These are phyloP conservation scores for Alternaria brassicicola DNA, from an alignment of 2,329 filamentous ascomycete species.

Conservation along the genomic window DNA sequence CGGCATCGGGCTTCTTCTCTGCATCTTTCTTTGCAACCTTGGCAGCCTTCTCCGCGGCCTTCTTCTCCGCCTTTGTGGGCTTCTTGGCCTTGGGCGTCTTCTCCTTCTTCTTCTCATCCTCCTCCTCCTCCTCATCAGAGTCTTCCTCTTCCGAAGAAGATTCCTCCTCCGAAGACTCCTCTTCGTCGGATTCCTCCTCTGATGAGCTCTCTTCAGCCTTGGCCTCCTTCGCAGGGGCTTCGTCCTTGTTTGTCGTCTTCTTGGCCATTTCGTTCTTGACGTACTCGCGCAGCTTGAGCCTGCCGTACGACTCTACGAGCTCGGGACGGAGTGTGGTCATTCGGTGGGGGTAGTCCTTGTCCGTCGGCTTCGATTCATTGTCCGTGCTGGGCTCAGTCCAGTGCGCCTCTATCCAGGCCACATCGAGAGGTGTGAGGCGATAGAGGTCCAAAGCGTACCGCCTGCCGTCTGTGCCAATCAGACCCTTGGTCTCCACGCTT, in stretches of 20 bases:
- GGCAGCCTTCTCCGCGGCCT: slow-evolving; percentile 25
- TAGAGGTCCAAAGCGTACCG: slow-evolving; percentile 99
- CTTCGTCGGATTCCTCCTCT: slow-evolving; percentile 33
- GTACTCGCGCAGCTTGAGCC: slow-evolving; percentile 86
- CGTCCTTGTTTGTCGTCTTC: slow-evolving; percentile 50
- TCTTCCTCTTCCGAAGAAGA: slow-evolving; percentile 58
- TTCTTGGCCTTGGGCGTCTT: slow-evolving; percentile 28
- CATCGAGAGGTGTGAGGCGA: slow-evolving; percentile 88
- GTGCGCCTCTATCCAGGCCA: slow-evolving; percentile 85
- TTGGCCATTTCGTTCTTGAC: slow-evolving; percentile 73
- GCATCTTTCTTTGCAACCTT: slow-evolving; percentile 23
- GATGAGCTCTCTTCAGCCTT: slow-evolving; percentile 42
- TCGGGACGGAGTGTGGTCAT: slow-evolving; percentile 95
- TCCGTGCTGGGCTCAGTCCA: slow-evolving; percentile 52
- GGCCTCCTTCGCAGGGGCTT: slow-evolving; percentile 44
- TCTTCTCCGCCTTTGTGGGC: slow-evolving; percentile 26
- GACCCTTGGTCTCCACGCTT: slow-evolving; percentile 95
- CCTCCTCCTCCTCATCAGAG: slow-evolving; percentile 69
- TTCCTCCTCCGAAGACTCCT: slow-evolving; percentile 32
- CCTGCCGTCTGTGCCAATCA: slow-evolving; percentile 94
- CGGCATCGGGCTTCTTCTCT: slow-evolving; percentile 22
- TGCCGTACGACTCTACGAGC: slow-evolving; percentile 83
- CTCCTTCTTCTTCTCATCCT: slow-evolving; percentile 69
- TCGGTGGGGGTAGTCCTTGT: slow-evolving; percentile 80
- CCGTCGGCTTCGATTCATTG: slow-evolving; percentile 57